phyloP scores from a whole-genome alignment of 2,329 filamentous ascomycete genomes.

The Aspergillus ochraceoroseus region DNA sequence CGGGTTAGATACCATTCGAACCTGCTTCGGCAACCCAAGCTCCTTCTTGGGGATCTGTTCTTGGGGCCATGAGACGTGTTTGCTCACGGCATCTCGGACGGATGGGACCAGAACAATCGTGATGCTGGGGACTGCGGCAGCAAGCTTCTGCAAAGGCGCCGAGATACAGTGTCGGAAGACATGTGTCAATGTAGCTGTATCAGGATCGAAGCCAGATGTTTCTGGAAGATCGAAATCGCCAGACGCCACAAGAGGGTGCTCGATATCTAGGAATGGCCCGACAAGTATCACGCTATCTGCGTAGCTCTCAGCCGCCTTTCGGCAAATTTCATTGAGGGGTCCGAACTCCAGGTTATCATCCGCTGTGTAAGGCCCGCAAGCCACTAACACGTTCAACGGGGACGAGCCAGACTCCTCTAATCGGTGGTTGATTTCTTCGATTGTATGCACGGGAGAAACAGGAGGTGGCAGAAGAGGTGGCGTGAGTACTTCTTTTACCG shows the following conservation, averaged over 20 bases:
- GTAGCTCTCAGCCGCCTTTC: slow-evolving; percentile 66
- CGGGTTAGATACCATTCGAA: slow-evolving; percentile 78
- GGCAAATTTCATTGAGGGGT: slow-evolving; percentile 74
- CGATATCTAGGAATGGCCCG: slow-evolving; percentile 85
- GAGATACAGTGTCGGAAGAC: slow-evolving; percentile 79
- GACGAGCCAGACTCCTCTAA: slow-evolving; percentile 61
- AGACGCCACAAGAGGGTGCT: slow-evolving; percentile 79
- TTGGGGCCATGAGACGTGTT: slow-evolving; percentile 83
- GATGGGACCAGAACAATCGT: slow-evolving; percentile 81
- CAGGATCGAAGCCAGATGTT: slow-evolving; percentile 62
- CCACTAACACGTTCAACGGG: slow-evolving; percentile 72
- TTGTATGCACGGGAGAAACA: slow-evolving; percentile 60
- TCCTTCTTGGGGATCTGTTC: slow-evolving; percentile 66
- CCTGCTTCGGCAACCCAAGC: slow-evolving; percentile 71
- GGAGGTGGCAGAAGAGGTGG: slow-evolving; percentile 70
- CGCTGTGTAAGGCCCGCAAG: slow-evolving; percentile 83
- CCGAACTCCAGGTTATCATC: slow-evolving; percentile 91
- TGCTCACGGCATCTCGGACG: slow-evolving; percentile 72
- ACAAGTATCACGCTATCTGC: slow-evolving; percentile 74
- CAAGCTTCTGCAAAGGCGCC: slow-evolving; percentile 65
- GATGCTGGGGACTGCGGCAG: slow-evolving; percentile 65
- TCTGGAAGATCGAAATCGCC: slow-evolving; percentile 74
- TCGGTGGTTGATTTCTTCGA: slow-evolving; percentile 65
- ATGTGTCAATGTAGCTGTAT: slow-evolving; percentile 73
- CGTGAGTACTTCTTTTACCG: slow-evolving; percentile 69